phyloP scores from a whole-genome alignment of 352 stramenopile genomes.

The Pythium guiyangense region DNA sequence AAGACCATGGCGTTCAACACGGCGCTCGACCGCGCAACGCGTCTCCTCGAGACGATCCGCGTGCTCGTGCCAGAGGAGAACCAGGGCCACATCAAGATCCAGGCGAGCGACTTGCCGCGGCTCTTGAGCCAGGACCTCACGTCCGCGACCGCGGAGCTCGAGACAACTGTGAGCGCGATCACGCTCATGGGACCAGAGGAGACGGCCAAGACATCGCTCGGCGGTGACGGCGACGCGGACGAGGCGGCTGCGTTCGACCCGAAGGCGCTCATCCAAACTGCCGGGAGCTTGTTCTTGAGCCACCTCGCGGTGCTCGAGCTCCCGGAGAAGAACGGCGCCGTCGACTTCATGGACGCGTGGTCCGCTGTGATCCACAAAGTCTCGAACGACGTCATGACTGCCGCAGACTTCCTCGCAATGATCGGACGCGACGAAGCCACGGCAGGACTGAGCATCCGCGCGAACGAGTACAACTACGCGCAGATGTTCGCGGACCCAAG shows the following conservation, averaged over 20 bases:
- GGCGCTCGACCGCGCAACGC: constrained; percentile 34
- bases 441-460: constrained; percentile 33
- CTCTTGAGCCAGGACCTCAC: constrained; percentile 23
- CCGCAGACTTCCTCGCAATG: constrained; percentile 50
- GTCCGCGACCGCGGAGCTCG: constrained; percentile 12
- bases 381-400: constrained; percentile 57
- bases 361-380: constrained; percentile 59
- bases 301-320: constrained; percentile 49
- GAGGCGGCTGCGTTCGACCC: constrained; percentile 25
- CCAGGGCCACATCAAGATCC: constrained; percentile 53
- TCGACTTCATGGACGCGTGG: constrained; percentile 72
- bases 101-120: constrained; percentile 23
- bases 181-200: constrained; percentile 58
- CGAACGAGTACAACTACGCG: constrained; percentile 58
- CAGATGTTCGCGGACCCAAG: constrained; percentile 48
- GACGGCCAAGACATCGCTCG: constrained; percentile 33
- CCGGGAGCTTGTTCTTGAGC: constrained; percentile 45
- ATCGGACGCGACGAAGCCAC: constrained; percentile 38
- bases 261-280: constrained; percentile 30
- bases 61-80: constrained; percentile 40
- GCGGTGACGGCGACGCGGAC: constrained; percentile 17
- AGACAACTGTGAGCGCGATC: constrained; percentile 43
- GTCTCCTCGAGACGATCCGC: constrained; percentile 39
- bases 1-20: too few relatives aligned
- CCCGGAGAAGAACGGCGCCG: too few relatives aligned